These are phyloP conservation scores for Gyrodon lividus DNA, from an alignment of 768 basidiomycete genomes.

Conservation along the genomic window DNA sequence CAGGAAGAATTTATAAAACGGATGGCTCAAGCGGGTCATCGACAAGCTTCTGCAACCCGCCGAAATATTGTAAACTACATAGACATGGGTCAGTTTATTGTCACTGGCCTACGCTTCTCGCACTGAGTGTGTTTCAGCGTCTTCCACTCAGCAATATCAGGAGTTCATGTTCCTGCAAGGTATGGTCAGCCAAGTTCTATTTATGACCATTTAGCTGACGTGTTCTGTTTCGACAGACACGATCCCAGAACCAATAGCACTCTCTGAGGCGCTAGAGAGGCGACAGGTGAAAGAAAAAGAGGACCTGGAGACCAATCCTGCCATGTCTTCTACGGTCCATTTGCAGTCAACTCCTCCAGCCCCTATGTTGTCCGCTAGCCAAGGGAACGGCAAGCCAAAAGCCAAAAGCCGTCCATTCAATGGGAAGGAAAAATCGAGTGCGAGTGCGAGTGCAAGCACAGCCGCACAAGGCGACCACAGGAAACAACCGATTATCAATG, in stretches of 20 bases:
- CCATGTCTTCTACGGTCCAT: slow-evolving; percentile 38
- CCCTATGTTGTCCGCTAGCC: slow-evolving; percentile 16
- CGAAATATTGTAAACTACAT: slow-evolving; percentile 62
- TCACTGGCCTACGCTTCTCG: neutral
- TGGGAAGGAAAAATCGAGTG: slow-evolving; percentile 33
- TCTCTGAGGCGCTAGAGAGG: slow-evolving; percentile 58
- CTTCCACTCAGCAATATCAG: slow-evolving; percentile 57
- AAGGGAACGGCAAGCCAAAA: slow-evolving; percentile 38
- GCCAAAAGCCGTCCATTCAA: slow-evolving; percentile 38
- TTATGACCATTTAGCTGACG: slow-evolving; percentile 1
- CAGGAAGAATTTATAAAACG: slow-evolving; percentile 88
- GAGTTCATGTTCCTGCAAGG: slow-evolving; percentile 76
- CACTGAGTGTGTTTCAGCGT: slow-evolving; percentile 41
- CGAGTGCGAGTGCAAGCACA: slow-evolving; percentile 23
- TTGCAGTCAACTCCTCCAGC: slow-evolving; percentile 26
- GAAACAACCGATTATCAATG: slow-evolving; percentile 16
- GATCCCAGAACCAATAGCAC: slow-evolving; percentile 59
- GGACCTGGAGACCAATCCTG: slow-evolving; percentile 59
- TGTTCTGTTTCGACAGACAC: slow-evolving; percentile 45
- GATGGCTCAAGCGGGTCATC: slow-evolving; percentile 66
- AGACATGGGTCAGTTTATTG: slow-evolving; percentile 64
- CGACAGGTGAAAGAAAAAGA: slow-evolving; percentile 53
- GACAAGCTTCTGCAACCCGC: slow-evolving; percentile 57
- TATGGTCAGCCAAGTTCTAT: slow-evolving; percentile 20
- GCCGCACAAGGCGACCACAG: slow-evolving; percentile 25